phyloP scores from a whole-genome alignment of 2,329 filamentous ascomycete genomes.

The Curvularia eragrostidis region DNA sequence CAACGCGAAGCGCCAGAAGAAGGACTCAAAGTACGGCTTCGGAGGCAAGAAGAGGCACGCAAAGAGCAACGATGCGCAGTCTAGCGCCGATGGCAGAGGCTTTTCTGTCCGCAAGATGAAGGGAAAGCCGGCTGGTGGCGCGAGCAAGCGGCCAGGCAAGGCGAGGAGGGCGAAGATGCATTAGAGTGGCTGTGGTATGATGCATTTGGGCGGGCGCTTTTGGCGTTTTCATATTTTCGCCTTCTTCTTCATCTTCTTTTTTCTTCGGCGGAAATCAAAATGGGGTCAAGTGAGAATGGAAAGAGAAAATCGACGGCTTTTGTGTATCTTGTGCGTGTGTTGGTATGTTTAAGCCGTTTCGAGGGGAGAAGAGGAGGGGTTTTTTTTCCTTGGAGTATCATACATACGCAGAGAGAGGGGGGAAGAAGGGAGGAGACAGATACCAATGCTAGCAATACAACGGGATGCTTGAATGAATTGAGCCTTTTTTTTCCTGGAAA shows the following conservation, averaged over 20 bases:
- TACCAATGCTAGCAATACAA: not conserved
- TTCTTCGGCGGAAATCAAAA: not conserved
- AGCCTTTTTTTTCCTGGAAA: too few species aligned
- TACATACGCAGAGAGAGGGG: not conserved
- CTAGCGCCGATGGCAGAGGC: conserved; percentile 77
- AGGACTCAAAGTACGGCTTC: conserved; percentile 92
- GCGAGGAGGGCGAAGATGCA: conserved; percentile 43
- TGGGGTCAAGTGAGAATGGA: not conserved
- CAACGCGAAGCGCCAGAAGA: conserved; percentile 85
- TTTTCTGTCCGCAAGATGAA: conserved; percentile 92
- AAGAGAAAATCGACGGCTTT: not conserved
- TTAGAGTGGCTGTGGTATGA: conserved; percentile 16
- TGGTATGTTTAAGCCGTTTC: too few species aligned
- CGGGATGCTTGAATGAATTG: not conserved
- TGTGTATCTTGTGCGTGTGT: too few species aligned
- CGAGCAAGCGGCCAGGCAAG: conserved; percentile 45
- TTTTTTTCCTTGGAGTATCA: too few species aligned
- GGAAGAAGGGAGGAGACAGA: too few species aligned
- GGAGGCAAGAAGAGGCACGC: conserved; percentile 91
- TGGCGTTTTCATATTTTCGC: not conserved
- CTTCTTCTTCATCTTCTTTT: not conserved
- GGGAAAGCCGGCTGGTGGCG: conserved; percentile 49
- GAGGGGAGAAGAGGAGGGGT: too few species aligned
- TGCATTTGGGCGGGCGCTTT: not conserved
- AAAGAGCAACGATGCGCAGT: conserved; percentile 89